phyloP scores from a whole-genome alignment of 2,329 filamentous ascomycete genomes.

The Domatiomyces catenatus region DNA sequence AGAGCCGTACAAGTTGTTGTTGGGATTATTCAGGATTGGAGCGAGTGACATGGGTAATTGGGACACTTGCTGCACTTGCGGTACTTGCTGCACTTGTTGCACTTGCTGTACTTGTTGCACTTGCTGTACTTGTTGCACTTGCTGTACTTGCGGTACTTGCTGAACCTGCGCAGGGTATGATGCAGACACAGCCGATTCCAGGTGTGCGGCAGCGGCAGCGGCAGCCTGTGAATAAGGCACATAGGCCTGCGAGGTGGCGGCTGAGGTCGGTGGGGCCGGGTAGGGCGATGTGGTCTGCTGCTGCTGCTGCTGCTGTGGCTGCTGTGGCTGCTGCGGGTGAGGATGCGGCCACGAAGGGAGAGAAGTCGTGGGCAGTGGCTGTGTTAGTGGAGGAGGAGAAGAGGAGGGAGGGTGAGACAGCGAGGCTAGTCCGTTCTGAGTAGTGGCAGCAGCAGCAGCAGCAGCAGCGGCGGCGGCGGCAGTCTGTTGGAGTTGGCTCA shows the following conservation, averaged over 20 bases:
- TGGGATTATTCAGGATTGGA: not conserved
- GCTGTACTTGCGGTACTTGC: not conserved
- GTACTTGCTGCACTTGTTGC: not conserved
- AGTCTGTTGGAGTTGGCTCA: not conserved
- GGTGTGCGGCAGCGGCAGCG: not conserved
- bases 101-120: not conserved
- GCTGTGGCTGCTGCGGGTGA: no score
- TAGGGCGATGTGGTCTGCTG: not conserved
- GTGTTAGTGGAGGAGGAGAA: not conserved
- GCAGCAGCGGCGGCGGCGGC: not conserved
- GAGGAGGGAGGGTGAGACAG: not conserved
- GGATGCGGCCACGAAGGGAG: not conserved
- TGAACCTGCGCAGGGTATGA: not conserved
- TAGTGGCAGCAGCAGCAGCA: not conserved
- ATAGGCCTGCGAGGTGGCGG: not conserved
- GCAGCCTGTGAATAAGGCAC: not conserved
- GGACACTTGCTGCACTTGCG: not conserved
- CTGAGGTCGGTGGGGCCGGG: no score
- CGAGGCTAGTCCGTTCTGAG: not conserved
- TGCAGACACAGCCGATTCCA: not conserved
- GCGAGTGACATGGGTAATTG: not conserved
- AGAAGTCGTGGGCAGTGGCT: not conserved
- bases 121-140: not conserved
- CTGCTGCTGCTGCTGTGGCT: no score
- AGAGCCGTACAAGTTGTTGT: not conserved